These are phyloP conservation scores for Meripilus lineatus DNA, from an alignment of 1,284 basidiomycete species.

Conservation along the genomic window DNA sequence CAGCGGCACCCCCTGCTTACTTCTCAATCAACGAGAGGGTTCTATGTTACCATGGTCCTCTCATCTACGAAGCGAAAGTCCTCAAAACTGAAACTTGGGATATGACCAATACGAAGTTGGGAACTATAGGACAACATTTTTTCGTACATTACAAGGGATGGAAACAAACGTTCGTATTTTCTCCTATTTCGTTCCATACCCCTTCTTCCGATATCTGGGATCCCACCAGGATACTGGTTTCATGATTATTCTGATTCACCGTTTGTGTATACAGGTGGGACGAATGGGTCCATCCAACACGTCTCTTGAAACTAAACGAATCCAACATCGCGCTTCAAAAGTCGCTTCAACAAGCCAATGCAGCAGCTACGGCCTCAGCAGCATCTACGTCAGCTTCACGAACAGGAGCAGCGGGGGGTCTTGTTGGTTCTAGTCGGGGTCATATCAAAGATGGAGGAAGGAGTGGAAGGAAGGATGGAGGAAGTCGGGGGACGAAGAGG, in stretches of 20 bases:
- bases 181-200: neutral
- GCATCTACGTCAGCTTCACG: constrained; percentile 13
- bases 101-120: constrained; percentile 62
- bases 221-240: neutral
- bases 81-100: constrained; percentile 79
- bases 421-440: constrained; percentile 20
- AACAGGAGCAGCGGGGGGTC: constrained; percentile 24
- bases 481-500: constrained; percentile 54
- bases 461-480: constrained; percentile 42
- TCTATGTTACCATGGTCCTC: constrained; percentile 90
- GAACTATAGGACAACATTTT: constrained; percentile 77
- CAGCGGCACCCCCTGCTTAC: constrained; percentile 7
- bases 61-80: constrained; percentile 94
- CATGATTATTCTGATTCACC: neutral
- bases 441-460: constrained; percentile 29
- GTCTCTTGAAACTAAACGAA: constrained; percentile 87
- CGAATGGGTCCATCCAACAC: constrained; percentile 88
- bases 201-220: neutral
- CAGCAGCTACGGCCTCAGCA: constrained; percentile 19
- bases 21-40: constrained; percentile 71
- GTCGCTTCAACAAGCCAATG: constrained; percentile 28
- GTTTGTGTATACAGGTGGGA: constrained; percentile 71
- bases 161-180: constrained; percentile 83
- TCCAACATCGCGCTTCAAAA: constrained; percentile 82
- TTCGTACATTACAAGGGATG: constrained; percentile 99